Base-by-base conservation (phyloP, 2,329 filamentous ascomycete species). In the Xylariaceae sp. region DNA sequence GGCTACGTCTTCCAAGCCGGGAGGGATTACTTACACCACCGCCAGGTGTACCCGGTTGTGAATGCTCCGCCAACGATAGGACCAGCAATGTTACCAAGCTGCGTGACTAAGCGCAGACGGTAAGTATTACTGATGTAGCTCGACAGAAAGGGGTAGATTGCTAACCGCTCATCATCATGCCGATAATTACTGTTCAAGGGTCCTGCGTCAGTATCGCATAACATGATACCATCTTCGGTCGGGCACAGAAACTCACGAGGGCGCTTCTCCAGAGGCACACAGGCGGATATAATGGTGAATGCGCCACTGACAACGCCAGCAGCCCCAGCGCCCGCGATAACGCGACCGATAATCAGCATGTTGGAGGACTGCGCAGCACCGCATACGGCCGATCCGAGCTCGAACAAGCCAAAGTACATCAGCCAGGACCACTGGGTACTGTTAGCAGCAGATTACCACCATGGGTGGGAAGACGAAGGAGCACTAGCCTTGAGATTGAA, bases 261-360 rank as follows among this genome's bases (percentile, higher is more conserved):
- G 7, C 40, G 37, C 29, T 15, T 40, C 15, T 36, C 29, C 6
- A 39, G 5, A 7, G 38, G 38, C 5, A 29, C 33, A 18, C 33
- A 32, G 16, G 29, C 31, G 4, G 40, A 35, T 3, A 43, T 14
- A 5, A 37, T 37, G 8, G 17, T 33, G 5, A 37, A 10, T 3
- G 26, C 26, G 8, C 48, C 48, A n/a, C 38, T 44, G 17, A 27
- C 17, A n/a, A 40, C 13, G 10, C 38, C 38, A 2, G 38, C 19
- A 5, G 24, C 32, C 3, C 38, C 35, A 5, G 31, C 5, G n/a
- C 38, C 38, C 9, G 38, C 35, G n/a, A 38, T 16, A 8, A 22
- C 26, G 8, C 38, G 38, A 5, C 38, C 38, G 11, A 36, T 27
- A 11, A 41, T 38, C 29, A 41, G 11, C 32, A 35, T 35, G 14